A percentile compares a stretch with the other conserved stretches of the same genome.
Conservation (phyloP, 306 rosid species). For the Senna tora region DNA sequence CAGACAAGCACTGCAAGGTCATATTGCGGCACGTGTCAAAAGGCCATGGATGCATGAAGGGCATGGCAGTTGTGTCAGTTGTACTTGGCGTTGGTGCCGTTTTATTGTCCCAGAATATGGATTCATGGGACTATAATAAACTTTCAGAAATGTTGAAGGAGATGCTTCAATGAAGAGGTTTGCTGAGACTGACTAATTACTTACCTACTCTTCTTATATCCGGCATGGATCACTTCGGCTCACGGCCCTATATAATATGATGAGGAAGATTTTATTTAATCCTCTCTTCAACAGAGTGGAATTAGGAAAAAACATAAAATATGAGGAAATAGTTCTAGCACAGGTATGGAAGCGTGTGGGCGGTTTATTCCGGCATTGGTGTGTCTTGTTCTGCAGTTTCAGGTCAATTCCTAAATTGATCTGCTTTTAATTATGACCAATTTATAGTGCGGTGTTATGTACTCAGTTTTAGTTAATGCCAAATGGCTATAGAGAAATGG, state of each 20-base stretch:
- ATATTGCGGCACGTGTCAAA: constrained; percentile 42
- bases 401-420: constrained; percentile 34
- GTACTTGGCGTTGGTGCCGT: constrained; percentile 44
- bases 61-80: constrained; percentile 45
- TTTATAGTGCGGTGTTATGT: constrained; percentile 32
- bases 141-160: constrained; percentile 36
- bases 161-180: neutral
- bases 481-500: constrained; percentile 42
- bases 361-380: neutral
- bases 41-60: constrained; percentile 50
- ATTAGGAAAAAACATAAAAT: constrained; percentile 21
- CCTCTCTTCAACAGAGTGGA: constrained; percentile 35
- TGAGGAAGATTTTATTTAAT: constrained; percentile 28
- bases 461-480: constrained; percentile 37
- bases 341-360: constrained; percentile 22
- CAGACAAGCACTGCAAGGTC: constrained; percentile 49
- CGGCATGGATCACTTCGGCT: neutral
- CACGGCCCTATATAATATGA: constrained; percentile 24
- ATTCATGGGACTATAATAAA: constrained; percentile 44
- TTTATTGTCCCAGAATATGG: constrained; percentile 45
- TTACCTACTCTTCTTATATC: constrained; percentile 20
- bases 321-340: constrained; percentile 31
- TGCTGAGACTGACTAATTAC: constrained; percentile 5
- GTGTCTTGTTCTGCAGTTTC: constrained; percentile 28
- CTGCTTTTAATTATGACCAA: neutral